Percentiles rank a stretch among this genome's conserved stretches.
Evolutionary conservation across 352 stramenopile genomes (phyloP).

Genomic region (Phytophthora idaei): DNA sequence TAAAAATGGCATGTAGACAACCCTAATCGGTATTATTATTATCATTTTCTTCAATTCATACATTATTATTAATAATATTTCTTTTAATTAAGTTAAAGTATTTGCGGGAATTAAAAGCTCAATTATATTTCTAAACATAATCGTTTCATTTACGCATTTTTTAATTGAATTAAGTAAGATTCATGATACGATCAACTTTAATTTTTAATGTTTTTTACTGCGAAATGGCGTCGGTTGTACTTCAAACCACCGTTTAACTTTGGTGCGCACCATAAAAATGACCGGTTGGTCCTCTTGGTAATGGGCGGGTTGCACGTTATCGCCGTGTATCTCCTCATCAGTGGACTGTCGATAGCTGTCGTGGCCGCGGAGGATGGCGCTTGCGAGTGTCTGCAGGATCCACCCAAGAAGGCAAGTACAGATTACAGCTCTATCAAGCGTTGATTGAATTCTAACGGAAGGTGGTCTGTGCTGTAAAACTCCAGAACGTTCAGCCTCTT

Average conservation of each 20-base stretch:
- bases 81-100: too few species aligned
- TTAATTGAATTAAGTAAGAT: too few species aligned
- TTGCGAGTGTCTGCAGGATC: slow-evolving; percentile 36
- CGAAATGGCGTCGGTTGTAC: slow-evolving; percentile 17
- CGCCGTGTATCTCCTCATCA: slow-evolving; percentile 9
- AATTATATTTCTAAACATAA: too few species aligned
- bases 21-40: too few species aligned
- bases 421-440: neutral
- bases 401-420: slow-evolving; percentile 28
- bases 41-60: too few species aligned
- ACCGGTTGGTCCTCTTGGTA: slow-evolving; percentile 18
- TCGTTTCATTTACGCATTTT: too few species aligned
- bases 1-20: too few species aligned
- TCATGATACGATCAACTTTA: too few species aligned
- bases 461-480: slow-evolving; percentile 8
- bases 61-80: too few species aligned
- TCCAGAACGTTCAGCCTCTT: slow-evolving; percentile 63
- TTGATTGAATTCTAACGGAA: slow-evolving; percentile 6
- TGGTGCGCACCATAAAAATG: slow-evolving; percentile 15
- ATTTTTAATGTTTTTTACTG: neutral
- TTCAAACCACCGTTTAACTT: slow-evolving; percentile 9
- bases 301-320: slow-evolving; percentile 15
- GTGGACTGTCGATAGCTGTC: neutral
- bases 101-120: too few species aligned
- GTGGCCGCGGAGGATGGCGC: slow-evolving; percentile 7